Base-by-base conservation (phyloP, 2,329 filamentous ascomycete species). In the Pseudocercospora ulei region DNA sequence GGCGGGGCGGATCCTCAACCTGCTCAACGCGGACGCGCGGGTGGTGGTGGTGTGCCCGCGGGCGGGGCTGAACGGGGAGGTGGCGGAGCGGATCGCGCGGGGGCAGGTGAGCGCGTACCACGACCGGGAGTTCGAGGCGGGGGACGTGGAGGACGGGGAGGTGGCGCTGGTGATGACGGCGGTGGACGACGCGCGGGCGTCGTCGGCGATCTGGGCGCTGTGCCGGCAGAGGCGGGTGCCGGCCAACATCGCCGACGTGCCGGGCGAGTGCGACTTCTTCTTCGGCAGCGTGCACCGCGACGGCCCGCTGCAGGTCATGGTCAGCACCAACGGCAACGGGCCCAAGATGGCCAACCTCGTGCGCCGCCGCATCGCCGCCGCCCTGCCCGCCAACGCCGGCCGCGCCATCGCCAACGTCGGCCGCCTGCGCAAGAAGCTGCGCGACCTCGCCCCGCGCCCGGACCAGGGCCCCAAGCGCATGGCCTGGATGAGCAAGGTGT, bases 211-310 rank as follows among this genome's bases (percentile, higher is more conserved):
- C 58, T 98, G 86, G 82, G 88, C 88, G 60, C 72, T 94, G 14
- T 96, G 88, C 72, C 88, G 93, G 62, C 73, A 85, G 60, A 73
- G 70, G 44, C 77, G 77, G 44, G 82, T 96, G 49, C 77, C 86
- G 4, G 87, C 86, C 41, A 98, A 98, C 62, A 94, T 98, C 50
- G 90, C 90, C 51, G 90, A 98, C 59, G 90, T 98, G 3, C 90
- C 90, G 0, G 75, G 85, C 0, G 90, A 98, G 62, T 98, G 90
- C 63, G 90, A 98, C 58, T 98, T 98, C 60, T 98, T 95, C 70
- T 98, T 98, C 65, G 90, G 90, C 47, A 90, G 82, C 59, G 80
- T 95, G 24, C 84, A 98, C 64, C 80, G 90, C 35, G 90, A 98
- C 60, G 90, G 90, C 0, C 90, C 90, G 4, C 65, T 98, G 44